phyloP scores from a whole-genome alignment of 768 basidiomycete species.

The Leccinum disarticulatum region DNA sequence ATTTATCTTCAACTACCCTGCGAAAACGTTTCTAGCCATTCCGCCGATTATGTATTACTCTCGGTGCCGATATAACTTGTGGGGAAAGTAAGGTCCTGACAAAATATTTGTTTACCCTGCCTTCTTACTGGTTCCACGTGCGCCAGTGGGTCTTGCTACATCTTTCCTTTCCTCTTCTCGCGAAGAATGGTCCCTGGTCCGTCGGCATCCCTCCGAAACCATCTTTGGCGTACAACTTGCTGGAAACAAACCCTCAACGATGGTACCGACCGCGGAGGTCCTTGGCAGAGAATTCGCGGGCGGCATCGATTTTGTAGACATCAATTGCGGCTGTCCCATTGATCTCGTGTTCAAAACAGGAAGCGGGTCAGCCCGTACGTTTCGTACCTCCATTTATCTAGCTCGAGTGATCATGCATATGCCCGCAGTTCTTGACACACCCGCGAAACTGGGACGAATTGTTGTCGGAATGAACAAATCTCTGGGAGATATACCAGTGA shows the following conservation, averaged over 20 bases:
- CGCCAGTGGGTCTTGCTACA: slow-evolving; percentile 86
- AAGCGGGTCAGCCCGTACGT: slow-evolving; percentile 79
- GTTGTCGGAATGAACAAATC: slow-evolving; percentile 89
- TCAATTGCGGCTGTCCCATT: slow-evolving; percentile 97
- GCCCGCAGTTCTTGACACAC: slow-evolving; percentile 75
- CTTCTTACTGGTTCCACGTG: neutral
- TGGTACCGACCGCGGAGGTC: slow-evolving; percentile 81
- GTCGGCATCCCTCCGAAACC: slow-evolving; percentile 82
- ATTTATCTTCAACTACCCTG: neutral
- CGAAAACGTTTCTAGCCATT: slow-evolving; percentile 63
- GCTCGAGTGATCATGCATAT: neutral
- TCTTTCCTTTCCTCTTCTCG: slow-evolving; percentile 87
- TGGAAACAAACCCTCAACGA: slow-evolving; percentile 77
- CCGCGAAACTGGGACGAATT: slow-evolving; percentile 81
- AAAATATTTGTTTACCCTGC: neutral
- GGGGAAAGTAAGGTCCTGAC: slow-evolving; percentile 69
- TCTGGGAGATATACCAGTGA: slow-evolving; percentile 88
- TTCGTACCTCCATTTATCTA: neutral
- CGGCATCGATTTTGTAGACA: slow-evolving; percentile 85
- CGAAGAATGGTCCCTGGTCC: slow-evolving; percentile 92
- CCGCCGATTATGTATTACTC: slow-evolving; percentile 80
- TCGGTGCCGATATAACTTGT: slow-evolving; percentile 93
- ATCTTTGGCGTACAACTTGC: slow-evolving; percentile 93
- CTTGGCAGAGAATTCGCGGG: slow-evolving; percentile 66
- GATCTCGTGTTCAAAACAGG: slow-evolving; percentile 92